These are phyloP conservation scores for Wilhelminamyces savonicus DNA, from an alignment of 805 yeast genomes.

Conservation along the genomic window DNA sequence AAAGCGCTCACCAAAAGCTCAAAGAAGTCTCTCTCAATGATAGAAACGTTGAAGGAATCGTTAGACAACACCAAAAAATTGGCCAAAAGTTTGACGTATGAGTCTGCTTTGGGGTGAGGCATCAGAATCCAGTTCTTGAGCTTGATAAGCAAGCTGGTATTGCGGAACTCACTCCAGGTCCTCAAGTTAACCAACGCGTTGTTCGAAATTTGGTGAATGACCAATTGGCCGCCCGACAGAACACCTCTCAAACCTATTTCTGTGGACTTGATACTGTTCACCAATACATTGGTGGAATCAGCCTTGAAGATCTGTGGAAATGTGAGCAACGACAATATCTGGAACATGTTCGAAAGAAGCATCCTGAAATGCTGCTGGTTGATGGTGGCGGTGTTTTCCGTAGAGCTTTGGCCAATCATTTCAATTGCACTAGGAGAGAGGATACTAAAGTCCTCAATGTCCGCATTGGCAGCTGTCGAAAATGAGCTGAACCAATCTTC, in stretches of 20 bases:
- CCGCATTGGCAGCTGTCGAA: conserved; percentile 11
- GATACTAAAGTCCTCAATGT: conserved; percentile 16
- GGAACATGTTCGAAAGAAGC: conserved; percentile 29
- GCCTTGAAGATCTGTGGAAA: conserved; percentile 33
- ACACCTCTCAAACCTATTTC: conserved; percentile 63
- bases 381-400: conserved; percentile 4
- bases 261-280: conserved; percentile 54
- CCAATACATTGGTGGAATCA: conserved; percentile 33
- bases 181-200: conserved; percentile 58
- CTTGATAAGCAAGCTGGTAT: conserved; percentile 27
- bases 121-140: conserved; percentile 30
- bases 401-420: conserved; percentile 17
- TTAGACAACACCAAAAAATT: conserved; percentile 26
- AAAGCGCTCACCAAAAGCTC: conserved; percentile 43
- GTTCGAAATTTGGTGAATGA: conserved; percentile 54
- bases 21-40: conserved; percentile 45
- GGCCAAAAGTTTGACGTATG: conserved; percentile 27
- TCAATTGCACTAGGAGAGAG: conserved; percentile 22
- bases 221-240: conserved; percentile 32
- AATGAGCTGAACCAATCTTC: conserved; percentile 22
- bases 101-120: conserved; percentile 18
- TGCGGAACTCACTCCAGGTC: conserved; percentile 35
- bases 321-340: conserved; percentile 25
- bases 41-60: conserved; percentile 24
- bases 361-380: conserved; percentile 20